Conservation (phyloP, 495 filamentous ascomycete species). For the Penicillium fimorum region DNA sequence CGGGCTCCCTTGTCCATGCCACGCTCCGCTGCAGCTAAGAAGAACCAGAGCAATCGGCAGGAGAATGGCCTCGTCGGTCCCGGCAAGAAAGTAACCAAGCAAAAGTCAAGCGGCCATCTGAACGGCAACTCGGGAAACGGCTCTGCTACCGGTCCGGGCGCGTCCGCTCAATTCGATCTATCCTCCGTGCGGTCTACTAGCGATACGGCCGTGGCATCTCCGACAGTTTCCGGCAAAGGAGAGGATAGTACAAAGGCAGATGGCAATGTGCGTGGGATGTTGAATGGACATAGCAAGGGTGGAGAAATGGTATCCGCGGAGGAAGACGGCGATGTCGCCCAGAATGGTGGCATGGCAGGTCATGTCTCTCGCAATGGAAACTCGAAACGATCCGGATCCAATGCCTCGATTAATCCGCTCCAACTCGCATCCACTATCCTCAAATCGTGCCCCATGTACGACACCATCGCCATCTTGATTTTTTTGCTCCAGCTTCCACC, state of each 20-base stretch:
- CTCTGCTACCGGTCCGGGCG: conserved; percentile 38
- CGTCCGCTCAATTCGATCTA: conserved; percentile 46
- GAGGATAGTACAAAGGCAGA: conserved; percentile 37
- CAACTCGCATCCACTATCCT: conserved; percentile 82
- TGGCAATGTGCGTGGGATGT: conserved; percentile 36
- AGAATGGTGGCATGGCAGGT: conserved; percentile 34
- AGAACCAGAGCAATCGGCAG: conserved; percentile 68
- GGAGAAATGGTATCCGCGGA: conserved; percentile 43
- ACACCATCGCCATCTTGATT: conserved; percentile 97
- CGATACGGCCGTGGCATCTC: conserved; percentile 37
- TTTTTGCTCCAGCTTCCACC: conserved; percentile 95
- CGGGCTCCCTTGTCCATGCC: conserved; percentile 61
- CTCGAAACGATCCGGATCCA: conserved; percentile 61
- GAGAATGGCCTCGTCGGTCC: conserved; percentile 86
- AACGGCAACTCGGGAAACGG: conserved; percentile 55
- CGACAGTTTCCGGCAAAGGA: conserved; percentile 39
- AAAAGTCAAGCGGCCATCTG: conserved; percentile 62
- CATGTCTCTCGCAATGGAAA: conserved; percentile 38
- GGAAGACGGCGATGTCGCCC: conserved; percentile 36
- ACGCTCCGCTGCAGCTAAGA: conserved; percentile 65
- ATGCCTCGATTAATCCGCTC: conserved; percentile 62
- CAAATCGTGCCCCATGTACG: conserved; percentile 83
- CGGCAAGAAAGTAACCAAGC: conserved; percentile 74
- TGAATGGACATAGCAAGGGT: conserved; percentile 43
- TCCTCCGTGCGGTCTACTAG: conserved; percentile 41